A percentile compares a stretch with the other conserved stretches of the same genome.
These are phyloP conservation scores for Pseudopyrenochaeta lycopersici DNA, from an alignment of 2,329 filamentous ascomycete species.

Conservation along the genomic window DNA sequence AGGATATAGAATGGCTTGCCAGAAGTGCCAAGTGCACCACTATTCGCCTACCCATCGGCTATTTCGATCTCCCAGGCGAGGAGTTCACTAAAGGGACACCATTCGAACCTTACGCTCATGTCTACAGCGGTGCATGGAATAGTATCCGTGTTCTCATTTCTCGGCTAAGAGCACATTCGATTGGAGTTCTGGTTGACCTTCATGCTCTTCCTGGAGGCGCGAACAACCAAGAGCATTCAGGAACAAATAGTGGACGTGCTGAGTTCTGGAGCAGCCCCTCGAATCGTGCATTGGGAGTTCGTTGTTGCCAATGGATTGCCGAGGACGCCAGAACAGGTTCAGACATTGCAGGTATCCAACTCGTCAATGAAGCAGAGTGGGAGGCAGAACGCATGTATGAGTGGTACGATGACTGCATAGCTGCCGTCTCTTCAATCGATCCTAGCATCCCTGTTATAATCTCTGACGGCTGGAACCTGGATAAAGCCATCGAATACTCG, in stretches of 20 bases:
- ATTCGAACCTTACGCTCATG: slow-evolving; percentile 58
- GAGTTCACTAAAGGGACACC: slow-evolving; percentile 61
- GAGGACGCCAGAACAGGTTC: slow-evolving; percentile 55
- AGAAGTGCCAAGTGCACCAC: slow-evolving; percentile 64
- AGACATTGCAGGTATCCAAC: slow-evolving; percentile 63
- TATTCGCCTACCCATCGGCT: slow-evolving; percentile 68
- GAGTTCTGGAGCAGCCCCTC: slow-evolving; percentile 59
- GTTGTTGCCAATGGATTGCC: slow-evolving; percentile 61
- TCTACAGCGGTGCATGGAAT: slow-evolving; percentile 65
- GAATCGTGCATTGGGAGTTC: slow-evolving; percentile 57
- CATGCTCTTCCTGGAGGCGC: slow-evolving; percentile 68
- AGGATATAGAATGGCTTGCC: slow-evolving; percentile 63
- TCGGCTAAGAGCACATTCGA: slow-evolving; percentile 57
- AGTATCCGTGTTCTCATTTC: slow-evolving; percentile 58
- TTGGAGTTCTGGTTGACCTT: slow-evolving; percentile 66
- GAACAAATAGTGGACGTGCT: slow-evolving; percentile 61
- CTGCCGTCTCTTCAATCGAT: slow-evolving; percentile 59
- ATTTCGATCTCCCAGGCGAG: slow-evolving; percentile 63
- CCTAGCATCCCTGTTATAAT: slow-evolving; percentile 64
- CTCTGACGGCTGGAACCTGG: slow-evolving; percentile 66
- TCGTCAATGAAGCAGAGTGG: slow-evolving; percentile 65
- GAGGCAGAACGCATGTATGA: slow-evolving; percentile 63
- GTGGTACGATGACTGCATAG: slow-evolving; percentile 64
- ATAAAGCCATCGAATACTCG: slow-evolving; percentile 56
- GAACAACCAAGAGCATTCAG: slow-evolving; percentile 65